Evolutionary conservation across 768 basidiomycete species (phyloP), one percentile per base, ranked within the genome.

Genomic region (Trichaptum fuscoviolaceum): DNA sequence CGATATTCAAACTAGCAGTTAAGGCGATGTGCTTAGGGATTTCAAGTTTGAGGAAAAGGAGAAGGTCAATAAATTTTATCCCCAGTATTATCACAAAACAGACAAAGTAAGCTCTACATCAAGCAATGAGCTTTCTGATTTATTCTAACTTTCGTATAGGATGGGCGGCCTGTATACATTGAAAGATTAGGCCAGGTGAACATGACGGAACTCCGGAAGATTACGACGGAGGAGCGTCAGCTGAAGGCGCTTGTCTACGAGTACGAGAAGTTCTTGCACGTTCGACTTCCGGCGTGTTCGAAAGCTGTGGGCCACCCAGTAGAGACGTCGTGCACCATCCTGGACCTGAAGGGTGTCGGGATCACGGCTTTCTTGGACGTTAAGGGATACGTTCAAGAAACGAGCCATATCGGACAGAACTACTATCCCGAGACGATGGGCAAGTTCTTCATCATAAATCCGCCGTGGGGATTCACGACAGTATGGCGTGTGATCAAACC

Each of bases 401-500:
- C 95, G 0, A 80, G 90, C 0, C 73, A 76, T 30, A 89, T 99
- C 77, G 93, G 93, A 15, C 95, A 97, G 77, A 86, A 97, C 80
- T 83, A 91, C 70, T 99, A 95, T 77, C 93, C 30, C 2, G 30
- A 96, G 77, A 87, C 84, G 70, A 94, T 98, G 96, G 96, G 96
- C 81, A 93, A 93, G 75, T 98, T 99, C 82, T 99, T 93, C 83
- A 95, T 99, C 84, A 92, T 97, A 84, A 98, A 99, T 73, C 92
- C 94, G 0, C 96, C 96, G 0, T 98, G 91, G 88, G 84, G 87
- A 63, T 99, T 99, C 77, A 79, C 80, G 36, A 82, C 80, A 60
- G 81, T 82, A 59, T 84, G 83, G 83, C 77, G 73, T 18, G 74
- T 82, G 70, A 78, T 83, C 75, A 84, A 84, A 72, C 77, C 77